phyloP scores from a whole-genome alignment of 2,329 filamentous ascomycete genomes.

The Diplodia seriata region DNA sequence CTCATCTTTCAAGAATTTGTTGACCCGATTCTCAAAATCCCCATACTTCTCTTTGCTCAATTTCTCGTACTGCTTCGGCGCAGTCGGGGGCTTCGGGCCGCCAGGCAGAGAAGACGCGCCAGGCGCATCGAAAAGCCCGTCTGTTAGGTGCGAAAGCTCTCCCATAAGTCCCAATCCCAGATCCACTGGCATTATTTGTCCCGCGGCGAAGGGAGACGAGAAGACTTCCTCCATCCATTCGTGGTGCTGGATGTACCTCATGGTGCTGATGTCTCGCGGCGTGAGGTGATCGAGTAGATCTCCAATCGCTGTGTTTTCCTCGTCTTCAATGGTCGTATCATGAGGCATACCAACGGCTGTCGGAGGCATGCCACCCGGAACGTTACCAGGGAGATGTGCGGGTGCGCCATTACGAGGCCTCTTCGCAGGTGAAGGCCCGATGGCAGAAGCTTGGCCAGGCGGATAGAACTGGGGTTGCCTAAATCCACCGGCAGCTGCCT shows the following conservation, averaged over 20 bases:
- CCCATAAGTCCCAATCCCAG: constrained; percentile 81
- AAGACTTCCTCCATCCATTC: constrained; percentile 99
- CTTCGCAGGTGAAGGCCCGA: constrained; percentile 56
- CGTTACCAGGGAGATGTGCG: constrained; percentile 52
- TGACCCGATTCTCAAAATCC: constrained; percentile 81
- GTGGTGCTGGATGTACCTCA: constrained; percentile 91
- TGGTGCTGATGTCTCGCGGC: constrained; percentile 85
- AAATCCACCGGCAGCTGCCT: constrained; percentile 37
- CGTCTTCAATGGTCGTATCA: constrained; percentile 73
- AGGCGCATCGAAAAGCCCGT: constrained; percentile 77
- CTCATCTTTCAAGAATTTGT: constrained; percentile 73
- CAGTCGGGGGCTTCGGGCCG: constrained; percentile 39
- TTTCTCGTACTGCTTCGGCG: constrained; percentile 59
- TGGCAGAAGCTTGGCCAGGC: constrained; percentile 38
- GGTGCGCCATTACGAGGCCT: constrained; percentile 51
- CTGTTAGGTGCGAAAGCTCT: constrained; percentile 79
- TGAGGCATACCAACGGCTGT: constrained; percentile 36
- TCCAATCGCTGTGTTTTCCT: constrained; percentile 85
- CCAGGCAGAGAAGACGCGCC: constrained; percentile 40
- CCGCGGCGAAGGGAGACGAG: constrained; percentile 84
- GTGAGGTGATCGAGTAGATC: constrained; percentile 91
- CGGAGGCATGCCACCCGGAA: constrained; percentile 46
- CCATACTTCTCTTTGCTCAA: constrained; percentile 79
- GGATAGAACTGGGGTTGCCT: constrained; percentile 42
- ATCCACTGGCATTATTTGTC: constrained; percentile 85